Evolutionary conservation across 352 stramenopile genomes (phyloP).

Genomic region (Halophytophthora batemanensis): DNA sequence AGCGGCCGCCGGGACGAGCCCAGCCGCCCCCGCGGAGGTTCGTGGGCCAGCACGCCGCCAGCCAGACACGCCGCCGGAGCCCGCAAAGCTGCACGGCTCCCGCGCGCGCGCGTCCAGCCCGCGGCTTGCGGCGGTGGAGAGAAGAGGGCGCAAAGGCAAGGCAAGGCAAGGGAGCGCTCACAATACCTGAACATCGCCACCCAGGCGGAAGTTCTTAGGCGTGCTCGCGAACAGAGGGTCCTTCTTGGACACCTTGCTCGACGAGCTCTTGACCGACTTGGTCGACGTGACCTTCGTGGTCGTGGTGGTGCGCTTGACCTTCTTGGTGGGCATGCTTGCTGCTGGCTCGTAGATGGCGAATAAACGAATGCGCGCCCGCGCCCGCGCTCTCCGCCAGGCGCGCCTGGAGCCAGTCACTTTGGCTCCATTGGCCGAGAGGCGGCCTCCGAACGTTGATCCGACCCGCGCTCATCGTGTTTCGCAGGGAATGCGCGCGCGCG

Average conservation of each 20-base stretch:
- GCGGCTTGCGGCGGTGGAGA: constrained; percentile 2
- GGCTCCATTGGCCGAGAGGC: too few relatives aligned
- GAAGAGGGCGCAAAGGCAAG: too few relatives aligned
- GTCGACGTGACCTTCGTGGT: constrained; percentile 53
- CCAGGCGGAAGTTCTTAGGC: constrained; percentile 95
- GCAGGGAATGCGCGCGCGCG: too few relatives aligned
- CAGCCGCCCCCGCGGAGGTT: constrained; percentile 11
- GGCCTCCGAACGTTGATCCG: too few relatives aligned
- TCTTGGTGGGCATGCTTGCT: constrained; percentile 83
- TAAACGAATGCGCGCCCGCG: constrained; percentile 65
- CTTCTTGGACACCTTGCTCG: constrained; percentile 78
- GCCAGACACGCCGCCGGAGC: constrained; percentile 9
- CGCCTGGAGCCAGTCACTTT: constrained; percentile 23
- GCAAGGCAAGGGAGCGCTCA: constrained; percentile 21
- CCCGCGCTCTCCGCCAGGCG: constrained; percentile 24
- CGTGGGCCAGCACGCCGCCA: constrained; percentile 7
- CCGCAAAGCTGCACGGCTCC: too few relatives aligned
- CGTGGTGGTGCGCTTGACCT: constrained; percentile 80
- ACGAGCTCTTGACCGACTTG: constrained; percentile 70
- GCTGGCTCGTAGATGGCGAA: constrained; percentile 78
- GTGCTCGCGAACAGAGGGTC: constrained; percentile 93
- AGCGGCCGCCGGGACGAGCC: constrained; percentile 4
- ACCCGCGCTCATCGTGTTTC: too few relatives aligned
- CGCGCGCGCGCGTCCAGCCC: too few relatives aligned
- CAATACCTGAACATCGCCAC: constrained; percentile 95